phyloP scores from a whole-genome alignment of 352 stramenopile genomes.

The Vaucheria bursata region DNA sequence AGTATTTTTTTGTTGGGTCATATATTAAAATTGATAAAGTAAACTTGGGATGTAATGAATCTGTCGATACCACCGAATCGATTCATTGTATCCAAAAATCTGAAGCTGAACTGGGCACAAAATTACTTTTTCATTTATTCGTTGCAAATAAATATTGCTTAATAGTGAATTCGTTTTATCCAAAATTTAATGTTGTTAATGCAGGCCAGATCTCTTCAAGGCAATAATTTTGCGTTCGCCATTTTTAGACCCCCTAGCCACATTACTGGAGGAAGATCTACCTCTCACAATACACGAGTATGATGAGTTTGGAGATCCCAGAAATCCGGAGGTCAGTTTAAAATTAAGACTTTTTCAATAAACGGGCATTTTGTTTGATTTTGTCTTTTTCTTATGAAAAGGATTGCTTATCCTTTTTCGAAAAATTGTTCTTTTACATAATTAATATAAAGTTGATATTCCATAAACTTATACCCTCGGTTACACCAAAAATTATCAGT shows the following conservation, averaged over 20 bases:
- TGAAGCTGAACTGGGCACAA: too few relatives aligned
- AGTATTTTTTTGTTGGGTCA: too few relatives aligned
- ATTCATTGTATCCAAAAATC: too few relatives aligned
- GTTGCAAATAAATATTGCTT: too few relatives aligned
- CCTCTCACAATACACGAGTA: conserved; percentile 80
- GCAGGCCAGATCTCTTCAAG: neutral
- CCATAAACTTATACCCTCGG: too few relatives aligned
- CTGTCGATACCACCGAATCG: too few relatives aligned
- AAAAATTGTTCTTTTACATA: neutral
- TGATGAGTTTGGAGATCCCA: conserved; percentile 73
- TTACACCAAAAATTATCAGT: too few relatives aligned
- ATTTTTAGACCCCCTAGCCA: conserved; percentile 73
- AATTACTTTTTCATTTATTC: too few relatives aligned
- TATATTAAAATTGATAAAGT: neutral
- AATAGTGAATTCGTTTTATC: too few relatives aligned
- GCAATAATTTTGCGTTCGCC: conserved; percentile 64
- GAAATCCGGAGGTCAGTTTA: conserved; percentile 1
- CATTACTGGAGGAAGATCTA: conserved; percentile 70
- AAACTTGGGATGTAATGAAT: too few relatives aligned
- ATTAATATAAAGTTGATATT: too few relatives aligned
- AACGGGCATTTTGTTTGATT: neutral
- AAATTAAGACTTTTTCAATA: too few relatives aligned
- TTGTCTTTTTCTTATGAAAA: neutral
- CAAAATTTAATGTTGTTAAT: neutral
- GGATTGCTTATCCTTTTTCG: neutral